phyloP scores from a whole-genome alignment of 495 filamentous ascomycete genomes.

The Penicillium cosmopolitanum region DNA sequence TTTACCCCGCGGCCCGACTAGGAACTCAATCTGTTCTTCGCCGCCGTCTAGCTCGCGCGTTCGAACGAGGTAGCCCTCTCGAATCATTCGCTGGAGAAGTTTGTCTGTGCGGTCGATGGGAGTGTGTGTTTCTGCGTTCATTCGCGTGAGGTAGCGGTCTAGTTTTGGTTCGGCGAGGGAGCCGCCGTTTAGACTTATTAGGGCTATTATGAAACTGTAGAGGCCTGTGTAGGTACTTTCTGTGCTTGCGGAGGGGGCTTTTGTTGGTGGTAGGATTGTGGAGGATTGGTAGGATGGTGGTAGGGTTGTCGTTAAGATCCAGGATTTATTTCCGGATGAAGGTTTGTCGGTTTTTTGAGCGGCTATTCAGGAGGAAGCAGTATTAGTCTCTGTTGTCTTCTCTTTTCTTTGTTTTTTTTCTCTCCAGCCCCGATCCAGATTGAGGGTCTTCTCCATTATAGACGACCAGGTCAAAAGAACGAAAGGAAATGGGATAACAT shows the following conservation, averaged over 20 bases:
- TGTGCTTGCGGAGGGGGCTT: constrained; percentile 59
- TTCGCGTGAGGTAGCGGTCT: constrained; percentile 69
- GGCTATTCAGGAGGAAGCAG: constrained; percentile 39
- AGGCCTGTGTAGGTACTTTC: constrained; percentile 81
- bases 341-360: constrained; percentile 58
- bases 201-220: constrained; percentile 75
- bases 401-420: background rate
- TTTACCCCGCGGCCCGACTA: constrained; percentile 82
- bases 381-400: constrained; percentile 3
- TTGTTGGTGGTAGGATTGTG: constrained; percentile 68
- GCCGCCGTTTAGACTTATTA: constrained; percentile 75
- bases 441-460: background rate
- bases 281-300: constrained; percentile 65
- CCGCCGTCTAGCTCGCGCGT: constrained; percentile 67
- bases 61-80: constrained; percentile 80
- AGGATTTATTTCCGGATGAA: constrained; percentile 63
- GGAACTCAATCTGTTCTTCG: constrained; percentile 77
- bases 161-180: constrained; percentile 73
- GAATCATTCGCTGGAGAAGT: constrained; percentile 72
- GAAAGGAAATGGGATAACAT: background rate
- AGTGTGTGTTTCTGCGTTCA: constrained; percentile 76
- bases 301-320: constrained; percentile 73
- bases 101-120: constrained; percentile 77
- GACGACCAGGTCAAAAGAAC: background rate
- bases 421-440: too few relatives aligned